Evolutionary conservation across 177 flowering plant genomes (phyloP).

Genomic region (Vitis hybrid): DNA sequence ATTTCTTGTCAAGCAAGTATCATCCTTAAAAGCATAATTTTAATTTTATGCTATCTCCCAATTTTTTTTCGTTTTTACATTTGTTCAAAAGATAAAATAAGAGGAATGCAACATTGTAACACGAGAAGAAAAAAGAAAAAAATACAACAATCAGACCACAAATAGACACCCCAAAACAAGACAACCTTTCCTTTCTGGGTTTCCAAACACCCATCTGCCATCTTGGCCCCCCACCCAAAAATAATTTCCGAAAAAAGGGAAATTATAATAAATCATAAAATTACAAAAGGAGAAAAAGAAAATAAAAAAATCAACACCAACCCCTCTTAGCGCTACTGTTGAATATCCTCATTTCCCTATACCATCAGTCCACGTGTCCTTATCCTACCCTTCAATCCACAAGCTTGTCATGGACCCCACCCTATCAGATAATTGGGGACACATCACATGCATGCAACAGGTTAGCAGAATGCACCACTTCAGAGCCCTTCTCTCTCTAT

Average conservation of each 20-base stretch:
- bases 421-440: constrained; percentile 8
- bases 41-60: no score
- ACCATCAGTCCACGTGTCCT: constrained; percentile 8
- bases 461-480: constrained; percentile 13
- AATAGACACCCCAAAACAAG: neutral
- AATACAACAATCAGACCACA: constrained; percentile 11
- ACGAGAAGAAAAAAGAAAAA: neutral
- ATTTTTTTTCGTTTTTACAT: no score
- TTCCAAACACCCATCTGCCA: neutral
- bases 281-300: neutral
- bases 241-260: neutral
- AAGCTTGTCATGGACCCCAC: constrained; percentile 7
- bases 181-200: constrained; percentile 1
- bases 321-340: neutral
- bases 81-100: no score
- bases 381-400: neutral
- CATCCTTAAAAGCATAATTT: no score
- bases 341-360: constrained; percentile 5
- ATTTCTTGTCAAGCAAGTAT: no score
- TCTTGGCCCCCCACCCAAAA: neutral
- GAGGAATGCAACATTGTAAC: no score
- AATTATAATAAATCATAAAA: neutral
- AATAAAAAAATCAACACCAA: neutral
- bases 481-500: neutral
- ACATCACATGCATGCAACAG: constrained; percentile 23